Evolutionary conservation across 2,329 filamentous ascomycete species (phyloP), one percentile per base, ranked within the genome.

Genomic region (Xylaria sp.): DNA sequence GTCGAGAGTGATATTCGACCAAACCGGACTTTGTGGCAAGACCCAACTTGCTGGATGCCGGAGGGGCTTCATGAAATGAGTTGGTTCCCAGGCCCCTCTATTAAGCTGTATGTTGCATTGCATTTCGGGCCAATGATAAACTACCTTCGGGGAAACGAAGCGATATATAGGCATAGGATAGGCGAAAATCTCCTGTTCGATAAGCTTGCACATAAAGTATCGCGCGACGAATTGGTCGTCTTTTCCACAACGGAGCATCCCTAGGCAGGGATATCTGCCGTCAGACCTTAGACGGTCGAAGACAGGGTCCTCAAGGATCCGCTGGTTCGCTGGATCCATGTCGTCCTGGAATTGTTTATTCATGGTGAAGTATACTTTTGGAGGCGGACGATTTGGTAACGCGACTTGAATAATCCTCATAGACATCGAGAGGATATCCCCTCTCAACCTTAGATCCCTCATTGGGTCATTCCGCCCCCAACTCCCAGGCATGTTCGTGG

Each of bases 91-190:
- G 8, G 3, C 18, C 8, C 25, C 25, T 1, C 2, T 44, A 18
- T 44, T 5, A 23, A 66, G 63, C 2, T 58, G 58, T 9, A 69
- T 63, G 4, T 66, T 52, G 59, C 67, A 69, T 60, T 37, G 58
- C 54, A 66, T 60, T 10, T 34, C 6, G n/a, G 63, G 63, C 63
- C 63, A 66, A 18, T 20, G 3, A 18, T 2, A 9, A 0, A 41
- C 59, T 28, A 62, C 48, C 13, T 25, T 23, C 52, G 20, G 10
- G 2, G 52, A 25, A 32, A 66, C 48, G 6, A 54, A 63, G 54
- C 63, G 58, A 41, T 57, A 63, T 6, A 60, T 5, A 7, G 8
- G 39, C 18, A n/a, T 50, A 32, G 67, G 63, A 12, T 55, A 60
- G 0, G 59, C 59, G 9, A 25, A 46, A 3, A 69, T 2, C 18